Base-by-base conservation (phyloP, 192 early-diverging fungal genomes). In the Coemansia sp. region DNA sequence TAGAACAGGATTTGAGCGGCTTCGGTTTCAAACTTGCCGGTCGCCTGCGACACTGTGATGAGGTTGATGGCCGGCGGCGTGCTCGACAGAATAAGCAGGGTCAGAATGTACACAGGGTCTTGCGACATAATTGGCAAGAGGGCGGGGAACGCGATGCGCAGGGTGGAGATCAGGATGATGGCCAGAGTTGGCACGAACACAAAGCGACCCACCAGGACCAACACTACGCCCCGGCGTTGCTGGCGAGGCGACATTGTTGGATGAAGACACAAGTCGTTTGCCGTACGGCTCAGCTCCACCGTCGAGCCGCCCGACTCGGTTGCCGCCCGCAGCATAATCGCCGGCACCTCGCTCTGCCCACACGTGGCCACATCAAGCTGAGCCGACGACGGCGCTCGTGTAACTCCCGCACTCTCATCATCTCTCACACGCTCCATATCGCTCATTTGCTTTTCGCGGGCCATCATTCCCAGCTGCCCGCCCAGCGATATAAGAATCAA, bases 401-500 rank as follows among this genome's bases (percentile, higher is more conserved):
- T 62, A 14, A 35, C 51, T 10, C 47, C 62, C 0, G 54, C 16
- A 39, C 14, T 59, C 16, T 41, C 39, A 11, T 12, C 26, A 29
- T 37, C 52, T 10, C 9, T 9, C 25, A 29, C 27, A 8, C 16
- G 16, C 5, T 27, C 54, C 2, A 17, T 17, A 8, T 17, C 16
- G 31, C 27, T 2, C 21, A 5, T 11, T 1, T 22, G 4, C 17
- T 23, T 16, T 17, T 74, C 65, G 26, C 68, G 57, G 21, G 68
- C 62, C 71, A 80, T 75, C 64, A 75, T 41, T 12, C 78, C 76
- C 43, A 90, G 67, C 65, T 92, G 90, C 12, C 88, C 87, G 5
- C 92, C 92, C 5, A 93, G 84, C 59, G 89, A 89, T 2, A 91
- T 77, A 48, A 93, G 69, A 25, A 91, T 89, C 57, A 92, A 74